A percentile compares a stretch with the other conserved stretches of the same genome.
Evolutionary conservation across 75 land plant genomes (phyloP).

Genomic region (Sequoiadendron giganteum): DNA sequence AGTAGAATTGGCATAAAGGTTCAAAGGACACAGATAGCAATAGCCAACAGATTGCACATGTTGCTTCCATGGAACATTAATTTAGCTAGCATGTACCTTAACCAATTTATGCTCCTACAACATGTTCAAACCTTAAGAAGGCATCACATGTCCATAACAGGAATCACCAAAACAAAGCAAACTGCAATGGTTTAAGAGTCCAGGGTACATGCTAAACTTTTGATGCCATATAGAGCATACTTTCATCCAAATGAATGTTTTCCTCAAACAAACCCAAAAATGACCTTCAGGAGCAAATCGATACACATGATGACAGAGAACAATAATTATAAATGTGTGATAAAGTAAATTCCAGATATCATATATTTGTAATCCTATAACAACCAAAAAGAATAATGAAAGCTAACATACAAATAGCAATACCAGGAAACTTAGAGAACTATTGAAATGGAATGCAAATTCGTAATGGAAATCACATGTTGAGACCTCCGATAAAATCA

Average conservation of each 20-base stretch:
- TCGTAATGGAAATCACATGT: not conserved
- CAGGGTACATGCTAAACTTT: not conserved
- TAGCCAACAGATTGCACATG: not conserved
- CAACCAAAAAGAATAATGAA: not conserved
- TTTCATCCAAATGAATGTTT: not conserved
- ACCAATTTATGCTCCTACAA: not conserved
- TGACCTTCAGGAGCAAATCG: not conserved
- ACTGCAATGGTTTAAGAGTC: not conserved
- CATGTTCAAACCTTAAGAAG: not conserved
- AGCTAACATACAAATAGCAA: not conserved
- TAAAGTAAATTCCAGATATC: not conserved
- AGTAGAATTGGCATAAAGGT: not conserved
- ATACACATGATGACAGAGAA: not conserved
- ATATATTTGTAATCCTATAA: not conserved
- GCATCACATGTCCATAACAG: not conserved
- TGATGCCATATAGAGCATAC: not conserved
- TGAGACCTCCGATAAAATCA: not conserved
- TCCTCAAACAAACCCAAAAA: not conserved
- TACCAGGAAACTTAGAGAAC: not conserved
- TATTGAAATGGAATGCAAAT: not conserved
- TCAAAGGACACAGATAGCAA: not conserved
- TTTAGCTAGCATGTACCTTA: not conserved
- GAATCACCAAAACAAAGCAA: not conserved
- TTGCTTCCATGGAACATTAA: not conserved
- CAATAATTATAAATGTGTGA: not conserved